Conservation (phyloP, 768 basidiomycete genomes). For the Russula earlei region DNA sequence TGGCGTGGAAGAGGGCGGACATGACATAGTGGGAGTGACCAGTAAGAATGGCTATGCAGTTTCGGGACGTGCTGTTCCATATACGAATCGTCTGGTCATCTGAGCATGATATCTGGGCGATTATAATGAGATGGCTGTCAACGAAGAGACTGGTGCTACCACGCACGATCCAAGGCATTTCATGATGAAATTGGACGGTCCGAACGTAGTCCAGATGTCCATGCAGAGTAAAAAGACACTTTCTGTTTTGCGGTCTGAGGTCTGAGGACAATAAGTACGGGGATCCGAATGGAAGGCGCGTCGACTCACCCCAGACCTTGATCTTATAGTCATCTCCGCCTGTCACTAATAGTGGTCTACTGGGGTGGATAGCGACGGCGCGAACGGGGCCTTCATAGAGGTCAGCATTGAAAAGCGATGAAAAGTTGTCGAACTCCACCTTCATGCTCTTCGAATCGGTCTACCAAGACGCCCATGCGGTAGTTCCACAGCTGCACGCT, state of each 20-base stretch:
- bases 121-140: not conserved
- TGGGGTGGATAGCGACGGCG: conserved; percentile 92
- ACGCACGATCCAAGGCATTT: conserved; percentile 98
- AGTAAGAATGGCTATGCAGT: conserved; percentile 96
- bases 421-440: conserved; percentile 39
- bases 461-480: conserved; percentile 97
- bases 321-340: conserved; percentile 99
- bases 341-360: conserved; percentile 80
- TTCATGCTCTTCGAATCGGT: conserved; percentile 98
- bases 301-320: conserved; percentile 88
- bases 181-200: conserved; percentile 95
- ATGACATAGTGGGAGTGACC: conserved; percentile 99
- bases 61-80: conserved; percentile 98
- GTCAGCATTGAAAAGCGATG: not conserved
- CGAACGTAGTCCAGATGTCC: conserved; percentile 97
- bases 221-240: conserved; percentile 85
- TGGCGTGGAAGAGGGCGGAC: conserved; percentile 98
- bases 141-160: not conserved
- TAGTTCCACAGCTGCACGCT: conserved; percentile 99
- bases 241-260: conserved; percentile 77
- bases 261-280: conserved; percentile 38
- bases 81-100: conserved; percentile 99
- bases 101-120: conserved; percentile 63
- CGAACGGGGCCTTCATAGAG: conserved; percentile 74
- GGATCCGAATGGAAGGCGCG: not conserved